phyloP scores from a whole-genome alignment of 2,329 filamentous ascomycete genomes.

The Sclerotiophoma versabilis region DNA sequence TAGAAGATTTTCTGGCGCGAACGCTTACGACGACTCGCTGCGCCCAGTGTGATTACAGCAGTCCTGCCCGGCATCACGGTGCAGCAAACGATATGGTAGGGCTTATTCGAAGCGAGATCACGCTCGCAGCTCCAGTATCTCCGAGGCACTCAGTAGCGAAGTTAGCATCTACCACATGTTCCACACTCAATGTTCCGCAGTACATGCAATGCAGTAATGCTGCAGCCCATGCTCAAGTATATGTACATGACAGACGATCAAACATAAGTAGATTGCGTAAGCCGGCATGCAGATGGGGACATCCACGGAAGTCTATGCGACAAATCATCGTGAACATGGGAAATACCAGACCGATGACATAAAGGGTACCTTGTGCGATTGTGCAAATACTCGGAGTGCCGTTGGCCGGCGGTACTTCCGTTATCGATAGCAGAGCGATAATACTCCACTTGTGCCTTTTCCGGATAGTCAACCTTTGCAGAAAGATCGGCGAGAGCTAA shows the following conservation, averaged over 20 bases:
- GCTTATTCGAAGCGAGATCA: slow-evolving; percentile 21
- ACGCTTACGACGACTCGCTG: slow-evolving; percentile 25
- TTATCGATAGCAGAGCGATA: slow-evolving; percentile 20
- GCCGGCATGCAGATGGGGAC: neutral
- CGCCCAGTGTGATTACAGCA: neutral
- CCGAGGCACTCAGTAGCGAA: slow-evolving; percentile 3
- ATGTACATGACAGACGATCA: slow-evolving; percentile 2
- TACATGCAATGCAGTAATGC: slow-evolving; percentile 10
- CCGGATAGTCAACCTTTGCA: slow-evolving; percentile 1
- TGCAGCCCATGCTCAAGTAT: slow-evolving; percentile 8
- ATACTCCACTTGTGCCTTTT: neutral
- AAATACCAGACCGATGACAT: neutral
- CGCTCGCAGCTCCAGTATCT: slow-evolving; percentile 29
- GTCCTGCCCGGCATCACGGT: slow-evolving; percentile 4
- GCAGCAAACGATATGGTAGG: neutral
- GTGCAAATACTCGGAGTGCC: neutral
- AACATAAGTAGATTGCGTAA: slow-evolving; percentile 2
- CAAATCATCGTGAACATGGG: neutral
- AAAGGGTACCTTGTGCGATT: neutral
- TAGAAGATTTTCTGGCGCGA: slow-evolving; percentile 7
- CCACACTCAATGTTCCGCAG: slow-evolving; percentile 1
- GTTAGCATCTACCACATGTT: slow-evolving; percentile 7
- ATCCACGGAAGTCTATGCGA: neutral
- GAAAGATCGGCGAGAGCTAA: slow-evolving; percentile 29
- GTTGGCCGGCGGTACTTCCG: neutral